phyloP scores from a whole-genome alignment of 345 rosid genomes.

The Melastoma malabathricum region DNA sequence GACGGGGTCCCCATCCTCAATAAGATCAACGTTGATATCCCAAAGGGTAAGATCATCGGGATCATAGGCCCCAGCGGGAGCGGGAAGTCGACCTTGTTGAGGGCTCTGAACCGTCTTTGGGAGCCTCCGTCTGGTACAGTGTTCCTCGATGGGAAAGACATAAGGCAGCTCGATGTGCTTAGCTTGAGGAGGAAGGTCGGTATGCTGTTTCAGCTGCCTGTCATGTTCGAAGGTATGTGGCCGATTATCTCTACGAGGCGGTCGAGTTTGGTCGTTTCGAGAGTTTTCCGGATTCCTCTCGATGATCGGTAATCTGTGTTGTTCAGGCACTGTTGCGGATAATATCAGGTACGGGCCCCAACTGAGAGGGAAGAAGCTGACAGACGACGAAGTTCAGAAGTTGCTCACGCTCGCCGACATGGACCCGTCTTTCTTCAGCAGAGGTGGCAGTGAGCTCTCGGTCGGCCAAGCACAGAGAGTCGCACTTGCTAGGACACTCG shows the following conservation, averaged over 20 bases:
- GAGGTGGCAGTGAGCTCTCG: slow-evolving; percentile 48
- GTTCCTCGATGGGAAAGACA: slow-evolving; percentile 58
- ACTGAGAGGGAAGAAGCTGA: slow-evolving; percentile 51
- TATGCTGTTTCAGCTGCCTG: slow-evolving; percentile 94
- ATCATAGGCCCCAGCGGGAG: slow-evolving; percentile 95
- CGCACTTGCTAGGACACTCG: slow-evolving; percentile 83
- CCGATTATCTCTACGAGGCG: not conserved
- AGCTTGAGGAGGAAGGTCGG: slow-evolving; percentile 76
- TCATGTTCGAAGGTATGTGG: slow-evolving; percentile 53
- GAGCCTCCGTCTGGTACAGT: slow-evolving; percentile 62
- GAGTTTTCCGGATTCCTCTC: not conserved
- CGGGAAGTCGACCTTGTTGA: slow-evolving; percentile 71
- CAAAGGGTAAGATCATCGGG: slow-evolving; percentile 52
- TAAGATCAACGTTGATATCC: slow-evolving; percentile 42
- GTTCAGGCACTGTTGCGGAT: slow-evolving; percentile 67
- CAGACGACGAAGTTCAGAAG: slow-evolving; percentile 37
- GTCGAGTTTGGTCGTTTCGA: not conserved
- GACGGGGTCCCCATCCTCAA: slow-evolving; percentile 37
- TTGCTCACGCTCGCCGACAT: slow-evolving; percentile 65
- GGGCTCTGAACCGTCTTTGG: slow-evolving; percentile 82
- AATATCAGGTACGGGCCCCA: slow-evolving; percentile 73
- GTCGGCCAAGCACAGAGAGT: slow-evolving; percentile 94
- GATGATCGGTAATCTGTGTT: not conserved
- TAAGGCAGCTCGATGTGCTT: slow-evolving; percentile 49
- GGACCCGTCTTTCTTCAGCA: slow-evolving; percentile 39